Percentiles rank a stretch among this genome's conserved stretches.
phyloP scores from a whole-genome alignment of 2,329 filamentous ascomycete genomes.

The Pseudogymnoascus sp. region DNA sequence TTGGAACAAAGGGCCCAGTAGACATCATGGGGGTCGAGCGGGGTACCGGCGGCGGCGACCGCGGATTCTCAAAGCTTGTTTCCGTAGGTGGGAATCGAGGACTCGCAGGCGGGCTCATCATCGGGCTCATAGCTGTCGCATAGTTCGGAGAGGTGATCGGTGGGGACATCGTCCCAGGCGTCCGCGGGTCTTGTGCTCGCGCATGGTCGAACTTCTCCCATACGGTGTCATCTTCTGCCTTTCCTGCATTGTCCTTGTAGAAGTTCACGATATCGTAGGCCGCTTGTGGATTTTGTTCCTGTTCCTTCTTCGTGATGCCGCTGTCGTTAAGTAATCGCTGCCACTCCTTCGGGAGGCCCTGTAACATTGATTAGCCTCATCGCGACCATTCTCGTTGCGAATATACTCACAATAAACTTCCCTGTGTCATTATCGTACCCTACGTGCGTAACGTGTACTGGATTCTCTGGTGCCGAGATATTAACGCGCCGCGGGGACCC shows the following conservation, averaged over 20 bases:
- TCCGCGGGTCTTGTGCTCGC: slow-evolving; percentile 50
- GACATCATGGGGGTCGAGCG: slow-evolving; percentile 32
- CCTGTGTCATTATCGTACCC: slow-evolving; percentile 95
- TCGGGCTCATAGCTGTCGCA: slow-evolving; percentile 53
- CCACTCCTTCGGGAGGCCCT: slow-evolving; percentile 97
- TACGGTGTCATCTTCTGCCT: slow-evolving; percentile 68
- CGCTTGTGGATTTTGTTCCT: slow-evolving; percentile 90
- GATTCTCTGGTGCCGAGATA: slow-evolving; percentile 97
- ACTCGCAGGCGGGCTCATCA: slow-evolving; percentile 74
- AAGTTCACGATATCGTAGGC: slow-evolving; percentile 95
- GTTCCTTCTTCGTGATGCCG: slow-evolving; percentile 92
- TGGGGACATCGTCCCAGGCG: slow-evolving; percentile 15
- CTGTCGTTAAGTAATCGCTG: slow-evolving; percentile 91
- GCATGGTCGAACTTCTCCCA: slow-evolving; percentile 96
- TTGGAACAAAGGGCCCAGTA: slow-evolving; percentile 35
- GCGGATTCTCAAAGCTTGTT: slow-evolving; percentile 95
- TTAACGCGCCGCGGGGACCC: slow-evolving; percentile 83
- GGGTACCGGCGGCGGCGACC: slow-evolving; percentile 86
- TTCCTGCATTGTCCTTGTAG: slow-evolving; percentile 89
- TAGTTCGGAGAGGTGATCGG: slow-evolving; percentile 46
- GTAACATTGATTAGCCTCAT: slow-evolving; percentile 14
- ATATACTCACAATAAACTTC: slow-evolving; percentile 71
- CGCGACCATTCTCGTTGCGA: neutral
- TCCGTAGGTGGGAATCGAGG: slow-evolving; percentile 84
- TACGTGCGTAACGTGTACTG: slow-evolving; percentile 95